phyloP scores from a whole-genome alignment of 2,329 filamentous ascomycete species.

The Exutisphaerella laricina region DNA sequence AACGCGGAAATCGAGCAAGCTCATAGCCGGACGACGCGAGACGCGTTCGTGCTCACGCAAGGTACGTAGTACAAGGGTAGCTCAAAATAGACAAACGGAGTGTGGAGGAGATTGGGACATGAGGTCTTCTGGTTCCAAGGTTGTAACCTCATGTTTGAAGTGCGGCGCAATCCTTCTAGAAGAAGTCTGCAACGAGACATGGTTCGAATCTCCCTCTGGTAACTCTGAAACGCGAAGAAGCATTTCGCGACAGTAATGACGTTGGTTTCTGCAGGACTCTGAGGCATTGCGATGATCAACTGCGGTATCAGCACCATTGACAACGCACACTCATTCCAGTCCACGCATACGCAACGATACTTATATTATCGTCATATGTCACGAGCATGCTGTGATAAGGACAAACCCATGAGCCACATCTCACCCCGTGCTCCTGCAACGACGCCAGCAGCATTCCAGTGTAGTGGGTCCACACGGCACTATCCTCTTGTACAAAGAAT shows the following conservation, averaged over 20 bases:
- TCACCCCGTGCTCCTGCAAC: too few relatives aligned
- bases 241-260: neutral
- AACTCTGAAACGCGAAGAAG: conserved; percentile 1
- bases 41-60: conserved; percentile 5
- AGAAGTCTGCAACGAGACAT: neutral
- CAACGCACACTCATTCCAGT: too few relatives aligned
- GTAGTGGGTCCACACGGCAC: neutral
- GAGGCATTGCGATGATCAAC: too few relatives aligned
- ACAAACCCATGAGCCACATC: too few relatives aligned
- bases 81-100: neutral
- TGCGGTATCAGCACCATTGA: too few relatives aligned
- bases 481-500: conserved; percentile 1
- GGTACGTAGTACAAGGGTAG: conserved; percentile 4
- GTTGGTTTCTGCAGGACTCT: too few relatives aligned
- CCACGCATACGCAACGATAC: too few relatives aligned
- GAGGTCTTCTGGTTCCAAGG: neutral
- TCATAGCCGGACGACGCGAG: conserved; percentile 1
- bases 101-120: conserved; percentile 5
- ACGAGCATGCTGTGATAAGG: too few relatives aligned
- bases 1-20: neutral
- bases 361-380: too few relatives aligned
- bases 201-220: neutral
- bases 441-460: neutral
- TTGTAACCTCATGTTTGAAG: neutral
- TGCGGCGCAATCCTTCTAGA: conserved; percentile 3